Percentiles rank a stretch among this genome's conserved stretches.
Conservation (phyloP, 495 filamentous ascomycete species). For the Letharia columbiana region DNA sequence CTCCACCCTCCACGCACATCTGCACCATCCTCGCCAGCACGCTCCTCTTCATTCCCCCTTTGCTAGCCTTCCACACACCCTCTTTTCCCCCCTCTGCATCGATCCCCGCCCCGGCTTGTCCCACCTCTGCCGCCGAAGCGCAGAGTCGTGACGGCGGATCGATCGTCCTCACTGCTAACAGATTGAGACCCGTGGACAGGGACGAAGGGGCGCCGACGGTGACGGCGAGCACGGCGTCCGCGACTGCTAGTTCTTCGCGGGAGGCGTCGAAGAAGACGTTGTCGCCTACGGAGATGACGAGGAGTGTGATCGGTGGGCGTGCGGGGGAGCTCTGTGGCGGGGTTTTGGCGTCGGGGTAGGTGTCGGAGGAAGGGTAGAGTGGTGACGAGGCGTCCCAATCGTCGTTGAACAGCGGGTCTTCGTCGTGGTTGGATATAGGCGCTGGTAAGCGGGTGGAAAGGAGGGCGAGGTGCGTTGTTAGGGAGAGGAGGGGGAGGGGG, state of each 20-base stretch:
- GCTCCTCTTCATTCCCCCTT: conserved; percentile 64
- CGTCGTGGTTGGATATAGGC: conserved; percentile 73
- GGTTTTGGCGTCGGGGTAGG: not conserved
- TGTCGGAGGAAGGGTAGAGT: conserved; percentile 55
- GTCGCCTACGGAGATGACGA: conserved; percentile 75
- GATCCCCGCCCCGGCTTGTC: conserved; percentile 26
- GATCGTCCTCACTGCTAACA: conserved; percentile 59
- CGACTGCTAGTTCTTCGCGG: conserved; percentile 83
- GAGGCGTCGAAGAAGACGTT: conserved; percentile 93
- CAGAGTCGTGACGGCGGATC: conserved; percentile 65
- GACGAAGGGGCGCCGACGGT: conserved; percentile 45
- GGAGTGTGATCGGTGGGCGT: conserved; percentile 74
- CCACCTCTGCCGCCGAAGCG: conserved; percentile 42
- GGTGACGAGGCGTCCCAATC: conserved; percentile 80
- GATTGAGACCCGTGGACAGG: conserved; percentile 28
- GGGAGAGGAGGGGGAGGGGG: conserved; percentile 81
- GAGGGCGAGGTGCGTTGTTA: conserved; percentile 94
- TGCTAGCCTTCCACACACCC: conserved; percentile 70
- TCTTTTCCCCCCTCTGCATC: conserved; percentile 37
- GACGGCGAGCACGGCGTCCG: conserved; percentile 76
- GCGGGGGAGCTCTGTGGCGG: conserved; percentile 9
- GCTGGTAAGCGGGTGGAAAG: conserved; percentile 76
- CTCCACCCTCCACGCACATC: conserved; percentile 57
- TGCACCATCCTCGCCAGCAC: conserved; percentile 59
- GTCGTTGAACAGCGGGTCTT: conserved; percentile 97